Evolutionary conservation across 2,329 filamentous ascomycete genomes (phyloP).

Genomic region (Aspergillus quadrilineatus): DNA sequence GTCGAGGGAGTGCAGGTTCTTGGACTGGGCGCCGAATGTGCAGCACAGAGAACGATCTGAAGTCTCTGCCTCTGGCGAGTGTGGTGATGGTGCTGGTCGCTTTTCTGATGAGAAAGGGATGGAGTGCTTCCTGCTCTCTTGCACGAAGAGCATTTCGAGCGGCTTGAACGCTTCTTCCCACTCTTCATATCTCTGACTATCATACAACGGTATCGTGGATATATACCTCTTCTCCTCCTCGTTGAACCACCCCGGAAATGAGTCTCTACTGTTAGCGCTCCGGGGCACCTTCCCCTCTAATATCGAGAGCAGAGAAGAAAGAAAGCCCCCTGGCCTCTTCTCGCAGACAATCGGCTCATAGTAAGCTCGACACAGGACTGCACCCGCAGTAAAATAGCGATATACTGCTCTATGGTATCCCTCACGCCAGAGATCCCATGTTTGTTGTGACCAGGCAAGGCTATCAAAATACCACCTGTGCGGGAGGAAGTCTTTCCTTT

Average conservation of each 20-base stretch:
- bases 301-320: not conserved
- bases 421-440: slow-evolving; percentile 6
- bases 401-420: slow-evolving; percentile 6
- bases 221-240: not conserved
- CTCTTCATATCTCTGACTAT: not conserved
- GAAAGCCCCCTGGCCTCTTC: not conserved
- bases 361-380: slow-evolving; percentile 3
- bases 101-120: not conserved
- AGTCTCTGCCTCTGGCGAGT: not conserved
- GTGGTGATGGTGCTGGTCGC: too few species aligned
- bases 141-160: slow-evolving; percentile 1
- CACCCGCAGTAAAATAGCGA: slow-evolving; percentile 6
- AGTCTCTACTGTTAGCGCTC: not conserved
- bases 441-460: not conserved
- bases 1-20: not conserved
- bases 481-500: not conserved
- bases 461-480: not conserved
- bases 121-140: not conserved
- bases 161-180: not conserved
- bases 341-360: not conserved
- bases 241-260: not conserved
- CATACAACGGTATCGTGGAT: not conserved
- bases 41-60: not conserved
- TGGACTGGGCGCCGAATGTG: not conserved
- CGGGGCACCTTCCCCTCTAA: not conserved